Conservation (phyloP, 352 stramenopile species). For the Globisporangium spinosum region DNA sequence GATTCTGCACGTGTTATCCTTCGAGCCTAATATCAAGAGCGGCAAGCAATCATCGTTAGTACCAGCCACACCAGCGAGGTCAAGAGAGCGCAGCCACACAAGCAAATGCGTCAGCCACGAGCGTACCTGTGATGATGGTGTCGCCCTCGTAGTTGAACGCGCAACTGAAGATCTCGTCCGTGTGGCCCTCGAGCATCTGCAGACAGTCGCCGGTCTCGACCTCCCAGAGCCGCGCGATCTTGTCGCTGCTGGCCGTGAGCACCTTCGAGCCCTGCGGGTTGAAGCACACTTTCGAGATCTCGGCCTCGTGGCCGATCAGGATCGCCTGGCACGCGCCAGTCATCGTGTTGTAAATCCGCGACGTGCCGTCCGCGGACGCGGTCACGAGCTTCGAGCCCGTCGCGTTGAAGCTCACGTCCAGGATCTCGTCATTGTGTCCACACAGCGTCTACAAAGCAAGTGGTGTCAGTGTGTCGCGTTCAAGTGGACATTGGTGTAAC, state of each 20-base stretch:
- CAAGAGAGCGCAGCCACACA: neutral
- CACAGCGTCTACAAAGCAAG: conserved; percentile 68
- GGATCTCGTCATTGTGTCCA: conserved; percentile 94
- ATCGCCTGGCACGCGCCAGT: conserved; percentile 93
- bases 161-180: conserved; percentile 96
- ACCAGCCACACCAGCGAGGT: neutral
- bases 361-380: conserved; percentile 90
- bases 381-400: conserved; percentile 94
- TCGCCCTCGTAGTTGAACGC: conserved; percentile 96
- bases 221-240: conserved; percentile 92
- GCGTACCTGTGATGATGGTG: conserved; percentile 95
- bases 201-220: conserved; percentile 93
- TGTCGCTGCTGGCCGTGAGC: conserved; percentile 93
- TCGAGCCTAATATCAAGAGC: conserved; percentile 40
- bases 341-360: conserved; percentile 95
- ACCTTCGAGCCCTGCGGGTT: conserved; percentile 94
- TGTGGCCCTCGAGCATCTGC: conserved; percentile 94
- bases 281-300: conserved; percentile 95
- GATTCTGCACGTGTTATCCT: conserved; percentile 86
- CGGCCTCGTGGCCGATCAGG: conserved; percentile 92
- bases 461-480: neutral
- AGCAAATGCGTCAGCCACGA: neutral
- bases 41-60: neutral
- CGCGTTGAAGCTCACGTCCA: conserved; percentile 94
- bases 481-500: neutral